Evolutionary conservation across 805 yeast genomes (phyloP).

Genomic region (Ogataea nitratoaversa): DNA sequence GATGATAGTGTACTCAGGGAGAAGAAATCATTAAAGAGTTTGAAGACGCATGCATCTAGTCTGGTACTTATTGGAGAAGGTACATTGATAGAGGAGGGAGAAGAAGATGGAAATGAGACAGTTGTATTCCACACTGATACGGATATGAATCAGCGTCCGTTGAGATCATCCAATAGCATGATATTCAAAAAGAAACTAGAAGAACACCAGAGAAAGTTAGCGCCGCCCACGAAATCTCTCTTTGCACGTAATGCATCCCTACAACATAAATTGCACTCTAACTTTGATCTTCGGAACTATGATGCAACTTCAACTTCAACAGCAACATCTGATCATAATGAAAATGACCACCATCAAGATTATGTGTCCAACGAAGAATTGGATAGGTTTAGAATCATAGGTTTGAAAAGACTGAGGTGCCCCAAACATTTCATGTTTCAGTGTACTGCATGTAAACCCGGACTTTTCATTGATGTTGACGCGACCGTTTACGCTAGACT

Average conservation of each 20-base stretch:
- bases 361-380: constrained; percentile 2
- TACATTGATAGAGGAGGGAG: constrained; percentile 6
- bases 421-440: constrained; percentile 23
- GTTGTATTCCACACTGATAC: constrained; percentile 8
- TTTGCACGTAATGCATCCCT: no score
- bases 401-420: background rate
- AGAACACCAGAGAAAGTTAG: background rate
- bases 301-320: no score
- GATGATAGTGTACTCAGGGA: constrained; percentile 1
- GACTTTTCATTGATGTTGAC: background rate
- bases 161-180: background rate
- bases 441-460: constrained; percentile 10
- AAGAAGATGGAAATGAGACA: constrained; percentile 5
- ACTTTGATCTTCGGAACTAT: no score
- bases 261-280: no score
- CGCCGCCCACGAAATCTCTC: background rate
- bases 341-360: constrained; percentile 5
- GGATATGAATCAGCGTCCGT: background rate
- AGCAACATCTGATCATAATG: no score
- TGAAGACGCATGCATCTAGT: constrained; percentile 19
- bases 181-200: background rate
- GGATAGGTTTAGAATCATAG: background rate
- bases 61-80: constrained; percentile 18
- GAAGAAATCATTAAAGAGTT: constrained; percentile 15
- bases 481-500: background rate